Conservation (phyloP, 305 asterid species). For the Fraxinus xanthoxyloides region DNA sequence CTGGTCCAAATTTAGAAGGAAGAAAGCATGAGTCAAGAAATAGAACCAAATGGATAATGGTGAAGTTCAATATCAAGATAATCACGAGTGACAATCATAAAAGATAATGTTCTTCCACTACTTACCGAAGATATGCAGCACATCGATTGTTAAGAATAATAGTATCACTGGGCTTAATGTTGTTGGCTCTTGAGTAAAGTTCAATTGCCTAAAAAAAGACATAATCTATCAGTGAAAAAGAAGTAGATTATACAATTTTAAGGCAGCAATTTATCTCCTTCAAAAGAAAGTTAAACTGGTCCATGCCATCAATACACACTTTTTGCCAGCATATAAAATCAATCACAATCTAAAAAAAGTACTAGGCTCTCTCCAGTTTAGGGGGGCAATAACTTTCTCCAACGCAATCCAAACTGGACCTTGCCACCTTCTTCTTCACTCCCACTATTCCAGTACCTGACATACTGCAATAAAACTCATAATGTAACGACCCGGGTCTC, state of each 20-base stretch:
- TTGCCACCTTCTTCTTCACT: not conserved
- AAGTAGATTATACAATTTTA: constrained; percentile 11
- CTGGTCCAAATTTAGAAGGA: constrained; percentile 36
- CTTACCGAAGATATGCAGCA: constrained; percentile 79
- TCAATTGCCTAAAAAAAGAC: constrained; percentile 61
- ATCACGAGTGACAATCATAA: not conserved
- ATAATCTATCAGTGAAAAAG: constrained; percentile 13
- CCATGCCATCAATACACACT: not conserved
- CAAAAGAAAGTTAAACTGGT: not conserved
- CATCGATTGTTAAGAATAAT: constrained; percentile 81
- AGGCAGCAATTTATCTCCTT: not conserved
- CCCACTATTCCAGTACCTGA: not conserved
- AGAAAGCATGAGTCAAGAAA: constrained; percentile 11
- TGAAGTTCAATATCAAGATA: constrained; percentile 13
- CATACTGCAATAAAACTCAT: not conserved
- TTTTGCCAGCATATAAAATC: not conserved
- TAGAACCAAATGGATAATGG: constrained; percentile 10
- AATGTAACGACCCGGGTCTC: not conserved
- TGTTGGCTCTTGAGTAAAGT: constrained; percentile 76
- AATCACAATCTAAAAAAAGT: not conserved
- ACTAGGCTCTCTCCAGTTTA: not conserved
- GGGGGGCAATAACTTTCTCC: not conserved
- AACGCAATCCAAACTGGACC: not conserved
- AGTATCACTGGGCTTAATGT: constrained; percentile 69
- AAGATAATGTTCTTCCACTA: constrained; percentile 6